phyloP scores from a whole-genome alignment of 805 yeast species.

The Sungouiozyma intestinalis region DNA sequence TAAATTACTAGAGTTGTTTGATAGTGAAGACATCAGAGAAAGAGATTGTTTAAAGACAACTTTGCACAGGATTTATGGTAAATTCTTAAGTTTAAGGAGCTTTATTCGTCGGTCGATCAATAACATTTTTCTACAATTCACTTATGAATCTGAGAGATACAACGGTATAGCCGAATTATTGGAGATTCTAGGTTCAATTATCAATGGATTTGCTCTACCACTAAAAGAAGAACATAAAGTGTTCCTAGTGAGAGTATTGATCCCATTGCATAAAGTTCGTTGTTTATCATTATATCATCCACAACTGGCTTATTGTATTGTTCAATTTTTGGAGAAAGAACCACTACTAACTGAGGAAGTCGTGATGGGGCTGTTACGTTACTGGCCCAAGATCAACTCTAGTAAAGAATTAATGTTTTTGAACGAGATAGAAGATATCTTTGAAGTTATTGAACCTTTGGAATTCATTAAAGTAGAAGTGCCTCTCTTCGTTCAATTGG shows the following conservation, averaged over 20 bases:
- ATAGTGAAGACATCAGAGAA: slow-evolving; percentile 93
- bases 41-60: slow-evolving; percentile 93
- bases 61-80: slow-evolving; percentile 90
- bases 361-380: slow-evolving; percentile 82
- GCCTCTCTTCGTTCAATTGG: slow-evolving; percentile 86
- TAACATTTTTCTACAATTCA: slow-evolving; percentile 85
- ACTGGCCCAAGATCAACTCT: slow-evolving; percentile 93
- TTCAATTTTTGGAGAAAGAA: slow-evolving; percentile 93
- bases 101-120: slow-evolving; percentile 85
- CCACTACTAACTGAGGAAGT: slow-evolving; percentile 89
- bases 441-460: slow-evolving; percentile 88
- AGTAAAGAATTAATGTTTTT: slow-evolving; percentile 94
- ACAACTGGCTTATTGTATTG: slow-evolving; percentile 92
- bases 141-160: slow-evolving; percentile 90
- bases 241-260: slow-evolving; percentile 71
- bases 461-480: slow-evolving; percentile 88
- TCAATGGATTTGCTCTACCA: slow-evolving; percentile 96
- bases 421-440: slow-evolving; percentile 92
- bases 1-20: slow-evolving; percentile 77
- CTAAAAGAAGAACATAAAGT: slow-evolving; percentile 94
- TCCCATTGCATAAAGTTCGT: slow-evolving; percentile 89
- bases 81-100: slow-evolving; percentile 78
- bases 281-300: slow-evolving; percentile 88
- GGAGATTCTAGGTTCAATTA: slow-evolving; percentile 91
- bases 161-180: slow-evolving; percentile 92